Percentiles rank a stretch among this genome's conserved stretches.
Evolutionary conservation across 1,284 basidiomycete species (phyloP).

Genomic region (Irpex sp.): DNA sequence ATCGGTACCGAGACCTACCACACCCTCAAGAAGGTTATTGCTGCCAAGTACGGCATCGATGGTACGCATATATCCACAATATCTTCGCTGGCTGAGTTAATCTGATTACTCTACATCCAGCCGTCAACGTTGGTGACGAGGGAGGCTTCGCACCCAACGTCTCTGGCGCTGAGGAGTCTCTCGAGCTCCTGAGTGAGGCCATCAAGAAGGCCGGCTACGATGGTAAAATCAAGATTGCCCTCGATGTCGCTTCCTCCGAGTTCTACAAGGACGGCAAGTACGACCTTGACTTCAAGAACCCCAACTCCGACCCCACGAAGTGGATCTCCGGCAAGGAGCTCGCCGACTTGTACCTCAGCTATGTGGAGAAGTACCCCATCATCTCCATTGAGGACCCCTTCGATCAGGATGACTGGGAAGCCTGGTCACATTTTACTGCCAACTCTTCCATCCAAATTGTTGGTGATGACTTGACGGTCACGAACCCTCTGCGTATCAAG

Average conservation of each 20-base stretch:
- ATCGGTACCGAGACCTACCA: conserved; percentile 99
- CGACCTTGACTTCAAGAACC: conserved; percentile 99
- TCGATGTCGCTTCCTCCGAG: conserved; percentile 99
- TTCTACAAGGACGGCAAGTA: conserved; percentile 99
- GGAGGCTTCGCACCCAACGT: conserved; percentile 99
- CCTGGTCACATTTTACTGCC: conserved; percentile 91
- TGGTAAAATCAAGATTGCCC: conserved; percentile 98
- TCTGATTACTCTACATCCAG: conserved; percentile 35
- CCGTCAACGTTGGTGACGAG: conserved; percentile 99
- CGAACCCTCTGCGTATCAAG: conserved; percentile 98
- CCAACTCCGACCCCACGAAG: conserved; percentile 96
- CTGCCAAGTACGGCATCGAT: conserved; percentile 98
- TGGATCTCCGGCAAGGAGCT: conserved; percentile 95
- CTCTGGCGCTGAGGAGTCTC: conserved; percentile 93
- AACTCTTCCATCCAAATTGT: conserved; percentile 85
- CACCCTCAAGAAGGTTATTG: conserved; percentile 99
- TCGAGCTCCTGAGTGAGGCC: conserved; percentile 93
- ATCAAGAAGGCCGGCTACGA: conserved; percentile 98
- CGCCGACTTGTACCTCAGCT: conserved; percentile 88
- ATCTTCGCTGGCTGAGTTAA: no score
- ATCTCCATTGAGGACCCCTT: conserved; percentile 99
- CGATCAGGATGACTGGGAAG: conserved; percentile 99
- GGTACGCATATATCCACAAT: conserved; percentile 41
- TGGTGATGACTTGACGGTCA: conserved; percentile 98
- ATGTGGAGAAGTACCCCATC: conserved; percentile 92